Conservation (phyloP, 176 grass and related monocot genomes). For the Ampelocalamus luodianensis region DNA sequence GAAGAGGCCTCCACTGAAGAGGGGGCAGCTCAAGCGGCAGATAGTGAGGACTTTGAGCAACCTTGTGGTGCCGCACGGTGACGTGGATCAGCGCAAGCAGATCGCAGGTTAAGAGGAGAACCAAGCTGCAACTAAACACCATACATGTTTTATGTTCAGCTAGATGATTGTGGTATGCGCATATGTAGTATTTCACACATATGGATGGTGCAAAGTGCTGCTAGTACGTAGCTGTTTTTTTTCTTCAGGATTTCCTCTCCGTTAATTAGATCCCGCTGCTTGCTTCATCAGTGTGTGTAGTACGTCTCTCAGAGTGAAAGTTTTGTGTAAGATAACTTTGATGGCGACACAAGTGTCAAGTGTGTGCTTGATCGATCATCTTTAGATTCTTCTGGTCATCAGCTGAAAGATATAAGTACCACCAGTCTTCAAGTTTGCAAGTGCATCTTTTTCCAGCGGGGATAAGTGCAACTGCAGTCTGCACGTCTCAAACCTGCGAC, state of each 20-base stretch:
- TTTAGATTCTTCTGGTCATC: neutral
- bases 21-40: constrained; percentile 40
- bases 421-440: no score
- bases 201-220: neutral
- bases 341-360: neutral
- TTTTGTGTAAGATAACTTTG: neutral
- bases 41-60: constrained; percentile 38
- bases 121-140: neutral
- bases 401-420: no score
- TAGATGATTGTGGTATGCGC: neutral
- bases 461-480: no score
- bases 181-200: neutral
- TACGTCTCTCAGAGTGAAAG: neutral
- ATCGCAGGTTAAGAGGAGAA: neutral
- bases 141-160: neutral
- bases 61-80: neutral
- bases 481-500: no score
- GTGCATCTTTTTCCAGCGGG: no score
- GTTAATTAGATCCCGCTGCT: neutral
- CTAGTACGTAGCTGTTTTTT: neutral
- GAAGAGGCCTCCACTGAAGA: constrained; percentile 42
- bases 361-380: neutral
- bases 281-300: neutral
- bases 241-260: neutral
- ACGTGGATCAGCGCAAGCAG: neutral